Base-by-base conservation (phyloP, 371 early-diverging fungal species). In the Mucor indicus region DNA sequence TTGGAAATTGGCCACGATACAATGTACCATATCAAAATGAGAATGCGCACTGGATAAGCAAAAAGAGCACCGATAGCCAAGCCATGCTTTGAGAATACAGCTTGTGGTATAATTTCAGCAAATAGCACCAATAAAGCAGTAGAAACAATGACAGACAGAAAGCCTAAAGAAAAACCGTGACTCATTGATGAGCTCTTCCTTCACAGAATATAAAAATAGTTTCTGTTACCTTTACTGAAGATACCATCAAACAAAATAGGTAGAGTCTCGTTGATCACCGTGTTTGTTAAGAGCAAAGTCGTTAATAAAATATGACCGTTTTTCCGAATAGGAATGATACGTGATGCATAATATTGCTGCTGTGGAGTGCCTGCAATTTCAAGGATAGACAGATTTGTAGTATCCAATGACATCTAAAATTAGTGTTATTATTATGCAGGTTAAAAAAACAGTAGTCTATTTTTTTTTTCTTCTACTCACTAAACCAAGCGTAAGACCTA, bases 31-130 rank as follows among this genome's bases (percentile, higher is more conserved):
- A 84, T 4, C 30, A 57, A 75, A 48, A 88, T 90, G 38, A 87
- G 45, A 15, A 81, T 39, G 2, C 85, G 65, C 11, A 92, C 89
- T 1, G 87, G 87, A 60, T 79, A 71, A 6, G 89, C 86, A 64
- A 92, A 86, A 27, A 81, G 75, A 1, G 91, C 89, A 2, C 93
- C 93, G 11, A 92, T 81, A 4, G 80, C 79, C 33, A 92, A 68
- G 1, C 92, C 90, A 50, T 91, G 82, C 5, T 87, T 72, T 8
- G 89, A 84, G 48, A 90, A 91, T 6, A 91, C 69, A 4, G 93
- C 87, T 48, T 92, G 90, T 23, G 93, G 93, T 33, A 92, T 83
- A 49, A 92, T 87, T 69, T 93, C 93, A 37, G 92, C 89, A 66
- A 91, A 93, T 15, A 92, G 52, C 4, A 93, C 85, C 33, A 93